Evolutionary conservation across 306 rosid genomes (phyloP).

Genomic region (Ormosia emarginata): DNA sequence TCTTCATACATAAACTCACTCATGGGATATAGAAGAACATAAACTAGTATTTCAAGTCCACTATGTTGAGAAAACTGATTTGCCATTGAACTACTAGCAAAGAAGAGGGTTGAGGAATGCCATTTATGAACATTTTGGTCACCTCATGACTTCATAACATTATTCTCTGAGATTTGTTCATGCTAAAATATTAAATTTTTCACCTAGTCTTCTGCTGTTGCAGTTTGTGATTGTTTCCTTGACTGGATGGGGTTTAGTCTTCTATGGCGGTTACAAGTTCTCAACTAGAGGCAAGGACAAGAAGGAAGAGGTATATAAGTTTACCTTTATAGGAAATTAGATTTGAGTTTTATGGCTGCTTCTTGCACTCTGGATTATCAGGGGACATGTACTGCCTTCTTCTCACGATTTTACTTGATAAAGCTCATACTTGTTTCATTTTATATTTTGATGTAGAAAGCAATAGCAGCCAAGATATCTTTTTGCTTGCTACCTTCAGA

Average conservation of each 20-base stretch:
- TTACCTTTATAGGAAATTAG: not conserved
- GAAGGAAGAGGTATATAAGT: slow-evolving; percentile 51
- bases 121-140: not conserved
- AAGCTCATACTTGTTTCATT: not conserved
- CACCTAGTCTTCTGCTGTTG: slow-evolving; percentile 1
- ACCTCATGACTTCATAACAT: not conserved
- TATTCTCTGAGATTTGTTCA: not conserved
- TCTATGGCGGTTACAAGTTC: slow-evolving; percentile 47
- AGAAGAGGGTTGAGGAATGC: not conserved
- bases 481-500: not conserved
- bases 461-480: not conserved
- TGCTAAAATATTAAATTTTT: not conserved
- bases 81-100: not conserved
- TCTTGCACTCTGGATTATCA: not conserved
- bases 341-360: not conserved
- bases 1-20: not conserved
- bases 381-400: not conserved
- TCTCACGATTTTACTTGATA: not conserved
- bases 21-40: not conserved
- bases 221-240: slow-evolving; percentile 63
- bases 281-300: slow-evolving; percentile 45
- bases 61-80: not conserved
- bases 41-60: not conserved
- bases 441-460: not conserved
- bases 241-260: slow-evolving; percentile 44